phyloP scores from a whole-genome alignment of 1,284 basidiomycete genomes.

The Ganoderma sp. region DNA sequence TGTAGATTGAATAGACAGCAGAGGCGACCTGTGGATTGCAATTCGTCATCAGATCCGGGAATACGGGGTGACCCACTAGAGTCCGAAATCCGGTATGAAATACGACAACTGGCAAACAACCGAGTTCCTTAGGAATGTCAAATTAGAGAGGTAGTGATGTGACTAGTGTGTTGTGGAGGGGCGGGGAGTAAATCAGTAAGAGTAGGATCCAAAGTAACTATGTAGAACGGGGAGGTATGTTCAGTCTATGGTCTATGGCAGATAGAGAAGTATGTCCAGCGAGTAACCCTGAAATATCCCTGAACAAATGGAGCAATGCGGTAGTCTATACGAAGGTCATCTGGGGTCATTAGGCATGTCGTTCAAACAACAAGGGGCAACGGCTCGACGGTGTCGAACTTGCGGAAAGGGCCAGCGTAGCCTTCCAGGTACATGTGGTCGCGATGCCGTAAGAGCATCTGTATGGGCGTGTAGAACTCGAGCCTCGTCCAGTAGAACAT shows the following conservation, averaged over 20 bases:
- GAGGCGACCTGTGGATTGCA: not conserved
- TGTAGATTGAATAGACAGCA: not conserved
- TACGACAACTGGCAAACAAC: not conserved
- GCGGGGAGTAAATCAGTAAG: not conserved
- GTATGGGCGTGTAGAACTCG: slow-evolving; percentile 63
- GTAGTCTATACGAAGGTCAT: slow-evolving; percentile 6
- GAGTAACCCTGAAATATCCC: slow-evolving; percentile 9
- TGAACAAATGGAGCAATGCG: not conserved
- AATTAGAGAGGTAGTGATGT: not conserved
- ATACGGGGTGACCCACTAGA: not conserved
- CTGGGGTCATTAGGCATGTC: not conserved
- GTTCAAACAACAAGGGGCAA: slow-evolving; percentile 19
- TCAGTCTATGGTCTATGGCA: slow-evolving; percentile 4
- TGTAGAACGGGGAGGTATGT: not conserved
- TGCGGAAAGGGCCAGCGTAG: slow-evolving; percentile 40
- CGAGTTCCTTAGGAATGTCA: not conserved
- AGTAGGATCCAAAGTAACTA: not conserved
- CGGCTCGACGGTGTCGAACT: slow-evolving; percentile 24
- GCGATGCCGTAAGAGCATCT: slow-evolving; percentile 32
- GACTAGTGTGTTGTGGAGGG: not conserved
- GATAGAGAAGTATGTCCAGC: not conserved
- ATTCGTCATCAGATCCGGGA: not conserved
- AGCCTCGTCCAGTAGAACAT: slow-evolving; percentile 79
- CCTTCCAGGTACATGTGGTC: slow-evolving; percentile 35
- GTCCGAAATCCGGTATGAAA: not conserved